A percentile compares a stretch with the other conserved stretches of the same genome.
phyloP scores from a whole-genome alignment of 768 basidiomycete species.

The Trametes elegans region DNA sequence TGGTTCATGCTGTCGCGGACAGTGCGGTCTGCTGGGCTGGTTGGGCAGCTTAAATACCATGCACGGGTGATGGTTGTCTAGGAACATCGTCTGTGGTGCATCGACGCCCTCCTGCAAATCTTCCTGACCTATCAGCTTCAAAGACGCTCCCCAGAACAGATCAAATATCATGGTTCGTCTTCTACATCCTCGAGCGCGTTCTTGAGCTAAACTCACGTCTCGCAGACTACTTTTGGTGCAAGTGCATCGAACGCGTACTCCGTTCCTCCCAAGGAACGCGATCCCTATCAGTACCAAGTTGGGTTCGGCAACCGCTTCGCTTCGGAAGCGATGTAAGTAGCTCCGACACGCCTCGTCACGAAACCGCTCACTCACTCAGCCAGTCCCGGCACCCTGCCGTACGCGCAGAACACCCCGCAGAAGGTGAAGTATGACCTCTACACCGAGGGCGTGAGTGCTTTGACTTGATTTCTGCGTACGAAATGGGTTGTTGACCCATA shows the following conservation, averaged over 20 bases:
- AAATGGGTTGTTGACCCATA: background rate
- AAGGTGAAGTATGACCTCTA: constrained; percentile 63
- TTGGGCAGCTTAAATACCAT: background rate
- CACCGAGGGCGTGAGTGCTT: constrained; percentile 54
- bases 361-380: background rate
- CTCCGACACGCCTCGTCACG: background rate
- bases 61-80: background rate
- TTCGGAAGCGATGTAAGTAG: constrained; percentile 51
- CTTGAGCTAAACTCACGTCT: background rate
- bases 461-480: too few relatives aligned
- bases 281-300: constrained; percentile 57
- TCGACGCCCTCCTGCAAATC: too few relatives aligned
- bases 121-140: too few relatives aligned
- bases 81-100: too few relatives aligned
- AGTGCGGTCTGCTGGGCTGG: background rate
- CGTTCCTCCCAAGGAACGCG: constrained; percentile 38
- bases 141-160: too few relatives aligned
- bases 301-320: constrained; percentile 60
- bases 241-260: constrained; percentile 40
- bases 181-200: background rate
- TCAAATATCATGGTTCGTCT: background rate
- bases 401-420: constrained; percentile 62
- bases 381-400: constrained; percentile 56
- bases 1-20: background rate
- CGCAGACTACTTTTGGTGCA: constrained; percentile 26